Evolutionary conservation across 2,329 filamentous ascomycete genomes (phyloP), one percentile per base, ranked within the genome.

Genomic region (Ascochyta koolunga): DNA sequence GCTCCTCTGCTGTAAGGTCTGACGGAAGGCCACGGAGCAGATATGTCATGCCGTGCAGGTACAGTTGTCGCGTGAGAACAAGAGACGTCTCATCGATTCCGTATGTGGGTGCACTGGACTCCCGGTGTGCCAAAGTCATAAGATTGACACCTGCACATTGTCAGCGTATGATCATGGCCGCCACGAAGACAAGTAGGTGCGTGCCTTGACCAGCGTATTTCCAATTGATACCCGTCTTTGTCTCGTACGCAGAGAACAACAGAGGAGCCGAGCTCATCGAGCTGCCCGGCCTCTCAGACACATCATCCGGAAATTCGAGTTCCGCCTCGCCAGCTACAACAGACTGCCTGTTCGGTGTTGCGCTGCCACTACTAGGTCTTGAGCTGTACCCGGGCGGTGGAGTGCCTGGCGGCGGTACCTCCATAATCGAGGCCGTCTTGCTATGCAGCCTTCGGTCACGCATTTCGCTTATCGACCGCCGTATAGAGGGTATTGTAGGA

Each of bases 1-100:
- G 68, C 67, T 89, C 87, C 58, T 81, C 79, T 2, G 74, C 72
- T 27, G 80, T 82, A 25, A 89, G 79, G 43, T 87, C 77, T 1
- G 72, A 56, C 0, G 87, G 87, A 0, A 89, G 78, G 7, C 83
- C 86, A 56, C 81, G 81, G n/a, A 89, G 78, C 21, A 89, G 77
- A 68, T 88, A 88, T 2, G 82, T 81, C 4, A 88, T 72, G 53
- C 84, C 82, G 61, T 89, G 84, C 42, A 89, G 73, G 69, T 88
- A 89, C 9, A 87, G 79, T 58, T 85, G 83, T 22, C 87, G 80
- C 44, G 83, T 82, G 61, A 85, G 80, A n/a, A 70, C 65, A 2
- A 74, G 53, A 40, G 79, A 75, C 21, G 69, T 69, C 29, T 73
- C 72, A 36, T 67, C 60, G 4, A 58, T 49, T 31, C 68, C 64